Conservation (phyloP, 1,139 yeast genomes). For the Pichia sp. region DNA sequence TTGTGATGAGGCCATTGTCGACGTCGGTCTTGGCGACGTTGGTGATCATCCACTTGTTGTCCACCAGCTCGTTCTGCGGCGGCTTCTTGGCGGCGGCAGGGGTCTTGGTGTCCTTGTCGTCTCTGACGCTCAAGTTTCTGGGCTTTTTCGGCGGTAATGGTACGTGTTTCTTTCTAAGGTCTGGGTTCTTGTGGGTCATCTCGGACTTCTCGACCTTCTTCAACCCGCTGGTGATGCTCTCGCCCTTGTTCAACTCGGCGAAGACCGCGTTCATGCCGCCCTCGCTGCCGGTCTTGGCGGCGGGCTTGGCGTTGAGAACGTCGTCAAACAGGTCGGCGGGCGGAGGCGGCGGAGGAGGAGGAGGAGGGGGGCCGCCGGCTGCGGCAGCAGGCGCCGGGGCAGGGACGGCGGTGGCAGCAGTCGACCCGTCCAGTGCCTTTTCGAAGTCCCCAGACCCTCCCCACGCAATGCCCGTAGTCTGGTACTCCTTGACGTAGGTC, state of each 20-base stretch:
- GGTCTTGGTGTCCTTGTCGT: neutral
- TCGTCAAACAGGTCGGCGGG: slow-evolving; percentile 58
- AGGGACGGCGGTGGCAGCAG: slow-evolving; percentile 37
- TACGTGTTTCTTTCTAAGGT: slow-evolving; percentile 52
- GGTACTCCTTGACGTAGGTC: slow-evolving; percentile 68
- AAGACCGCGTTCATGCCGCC: slow-evolving; percentile 79
- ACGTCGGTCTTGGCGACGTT: slow-evolving; percentile 48
- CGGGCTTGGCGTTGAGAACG: neutral
- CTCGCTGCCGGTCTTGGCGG: neutral
- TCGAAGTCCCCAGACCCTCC: slow-evolving; percentile 52
- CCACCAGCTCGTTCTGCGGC: slow-evolving; percentile 73
- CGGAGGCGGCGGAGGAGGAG: slow-evolving; percentile 57
- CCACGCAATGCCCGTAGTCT: slow-evolving; percentile 82
- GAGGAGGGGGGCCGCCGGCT: too few relatives aligned
- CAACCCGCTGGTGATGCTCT: slow-evolving; percentile 73
- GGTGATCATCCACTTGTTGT: slow-evolving; percentile 86
- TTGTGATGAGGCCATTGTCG: slow-evolving; percentile 47
- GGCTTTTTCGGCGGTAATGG: slow-evolving; percentile 57
- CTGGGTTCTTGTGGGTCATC: slow-evolving; percentile 94
- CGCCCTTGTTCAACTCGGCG: slow-evolving; percentile 86
- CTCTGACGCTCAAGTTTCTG: slow-evolving; percentile 34
- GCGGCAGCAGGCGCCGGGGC: too few relatives aligned
- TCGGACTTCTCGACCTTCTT: slow-evolving; percentile 90
- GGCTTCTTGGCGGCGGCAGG: slow-evolving; percentile 41
- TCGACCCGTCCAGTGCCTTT: slow-evolving; percentile 38